Evolutionary conservation across 2,329 filamentous ascomycete genomes (phyloP).

Genomic region (Aspergillus fumigatus): DNA sequence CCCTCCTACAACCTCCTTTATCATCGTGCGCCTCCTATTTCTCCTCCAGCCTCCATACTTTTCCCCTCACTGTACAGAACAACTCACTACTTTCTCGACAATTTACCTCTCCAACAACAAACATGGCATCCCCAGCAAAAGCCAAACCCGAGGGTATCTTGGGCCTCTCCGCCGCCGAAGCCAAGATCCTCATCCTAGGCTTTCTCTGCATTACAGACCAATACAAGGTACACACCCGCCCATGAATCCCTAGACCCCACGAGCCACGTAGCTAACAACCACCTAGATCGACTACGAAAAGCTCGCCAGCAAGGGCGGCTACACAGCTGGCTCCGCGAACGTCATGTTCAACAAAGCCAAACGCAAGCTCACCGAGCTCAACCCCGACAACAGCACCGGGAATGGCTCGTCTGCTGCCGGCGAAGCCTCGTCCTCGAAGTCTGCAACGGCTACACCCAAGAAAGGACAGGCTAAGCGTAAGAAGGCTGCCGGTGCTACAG

Average conservation of each 20-base stretch:
- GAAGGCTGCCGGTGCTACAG: slow-evolving; percentile 4
- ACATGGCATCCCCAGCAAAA: slow-evolving; percentile 11
- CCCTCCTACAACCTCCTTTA: not conserved
- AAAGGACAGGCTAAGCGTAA: slow-evolving; percentile 21
- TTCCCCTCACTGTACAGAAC: not conserved
- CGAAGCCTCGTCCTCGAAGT: not conserved
- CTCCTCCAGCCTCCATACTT: slow-evolving; percentile 1
- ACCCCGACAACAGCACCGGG: not conserved
- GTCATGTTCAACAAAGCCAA: slow-evolving; percentile 34
- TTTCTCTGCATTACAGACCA: slow-evolving; percentile 8
- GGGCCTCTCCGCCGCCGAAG: slow-evolving; percentile 14
- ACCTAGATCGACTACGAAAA: slow-evolving; percentile 37
- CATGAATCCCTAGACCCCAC: not conserved
- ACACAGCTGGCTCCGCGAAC: slow-evolving; percentile 32
- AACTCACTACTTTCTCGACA: not conserved
- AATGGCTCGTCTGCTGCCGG: not conserved
- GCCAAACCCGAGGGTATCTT: slow-evolving; percentile 14
- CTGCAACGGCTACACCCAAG: slow-evolving; percentile 7
- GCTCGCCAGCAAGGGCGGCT: slow-evolving; percentile 31
- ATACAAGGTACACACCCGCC: slow-evolving; percentile 11
- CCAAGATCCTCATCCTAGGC: slow-evolving; percentile 17
- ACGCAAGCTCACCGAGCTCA: slow-evolving; percentile 30
- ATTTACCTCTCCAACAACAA: not conserved
- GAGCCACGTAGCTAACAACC: not conserved
- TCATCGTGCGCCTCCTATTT: not conserved